A percentile compares a stretch with the other conserved stretches of the same genome.
Conservation (phyloP, 352 stramenopile genomes). For the Blastocystis sp. region DNA sequence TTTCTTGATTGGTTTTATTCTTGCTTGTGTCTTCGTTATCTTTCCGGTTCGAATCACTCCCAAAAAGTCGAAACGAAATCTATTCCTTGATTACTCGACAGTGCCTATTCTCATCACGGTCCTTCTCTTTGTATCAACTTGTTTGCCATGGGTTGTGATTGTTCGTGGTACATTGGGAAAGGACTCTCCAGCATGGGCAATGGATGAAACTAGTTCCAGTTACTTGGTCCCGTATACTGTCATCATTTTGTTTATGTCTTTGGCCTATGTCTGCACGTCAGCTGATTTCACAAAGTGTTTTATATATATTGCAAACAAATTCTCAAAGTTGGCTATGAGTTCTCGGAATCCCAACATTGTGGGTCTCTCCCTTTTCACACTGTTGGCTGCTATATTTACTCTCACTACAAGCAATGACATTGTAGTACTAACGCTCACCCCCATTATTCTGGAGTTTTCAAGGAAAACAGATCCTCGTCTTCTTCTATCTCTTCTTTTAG, state of each 20-base stretch:
- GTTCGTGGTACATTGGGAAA: slow-evolving; percentile 36
- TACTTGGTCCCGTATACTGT: slow-evolving; percentile 59
- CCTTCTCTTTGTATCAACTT: slow-evolving; percentile 18
- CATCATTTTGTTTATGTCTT: slow-evolving; percentile 48
- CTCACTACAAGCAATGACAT: slow-evolving; percentile 60
- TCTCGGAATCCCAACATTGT: slow-evolving; percentile 55
- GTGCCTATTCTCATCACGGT: slow-evolving; percentile 18
- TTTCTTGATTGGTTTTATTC: slow-evolving; percentile 13
- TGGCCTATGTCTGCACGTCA: slow-evolving; percentile 60
- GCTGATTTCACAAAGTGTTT: slow-evolving; percentile 49
- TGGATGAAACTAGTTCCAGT: slow-evolving; percentile 14
- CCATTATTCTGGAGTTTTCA: slow-evolving; percentile 58
- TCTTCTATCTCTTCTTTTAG: slow-evolving; percentile 41
- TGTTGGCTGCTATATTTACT: slow-evolving; percentile 54
- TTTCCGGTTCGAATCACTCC: not conserved
- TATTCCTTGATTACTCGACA: slow-evolving; percentile 28
- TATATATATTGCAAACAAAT: slow-evolving; percentile 60
- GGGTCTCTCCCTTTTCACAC: slow-evolving; percentile 42
- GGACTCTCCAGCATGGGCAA: slow-evolving; percentile 25
- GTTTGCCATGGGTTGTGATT: slow-evolving; percentile 41
- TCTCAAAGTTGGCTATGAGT: slow-evolving; percentile 18
- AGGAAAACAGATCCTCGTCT: slow-evolving; percentile 31
- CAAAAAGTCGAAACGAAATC: not conserved
- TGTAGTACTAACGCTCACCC: slow-evolving; percentile 53
- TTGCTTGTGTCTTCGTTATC: slow-evolving; percentile 30